Base-by-base conservation (phyloP, 2,329 filamentous ascomycete genomes). In the Stagonosporopsis vannaccii region DNA sequence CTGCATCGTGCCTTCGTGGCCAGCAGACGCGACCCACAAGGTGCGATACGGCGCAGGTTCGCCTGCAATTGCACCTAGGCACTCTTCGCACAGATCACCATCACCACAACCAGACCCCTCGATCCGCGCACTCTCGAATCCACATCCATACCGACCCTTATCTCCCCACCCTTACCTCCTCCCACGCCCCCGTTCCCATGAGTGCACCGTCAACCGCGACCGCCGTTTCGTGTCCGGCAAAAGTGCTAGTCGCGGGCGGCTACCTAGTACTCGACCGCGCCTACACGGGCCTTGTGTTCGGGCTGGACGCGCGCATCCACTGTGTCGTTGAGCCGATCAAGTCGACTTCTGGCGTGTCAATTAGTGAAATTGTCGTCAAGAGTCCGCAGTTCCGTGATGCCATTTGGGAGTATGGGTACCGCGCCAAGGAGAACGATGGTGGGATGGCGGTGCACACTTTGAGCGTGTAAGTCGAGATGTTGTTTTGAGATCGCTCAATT, bases 161-260 rank as follows among this genome's bases (percentile, higher is more conserved):
- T 30, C 54, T 47, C 37, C 47, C 53, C 53, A 48, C 53, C 47
- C 47, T 48, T 56, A 42, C 59, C 57, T 50, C 63, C 54, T 13
- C n/a, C 8, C 30, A 12, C 28, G 28, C 30, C 30, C 25, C 9
- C 9, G 25, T 9, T 9, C 25, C 47, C 44, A 62, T 52, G 62
- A 54, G 51, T 52, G 53, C 58, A 37, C 54, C 60, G 44, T 52
- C 63, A 55, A 59, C 42, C 43, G 62, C 69, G 40, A 72, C 59
- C 47, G 74, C 79, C 61, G 86, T 96, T 63, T 98, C 95, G 61
- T 94, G 95, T 20, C 95, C 95, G 17, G 95, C 95, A 67, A 99
- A 99, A 81, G 95, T 99, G 58, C 85, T 99, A 62, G 85, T 98
- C 50, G 92, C 94, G 4, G 95, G 95, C 61, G 95, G 95, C 59